Evolutionary conservation across 2,329 filamentous ascomycete species (phyloP).

Genomic region (Capronia coronata): DNA sequence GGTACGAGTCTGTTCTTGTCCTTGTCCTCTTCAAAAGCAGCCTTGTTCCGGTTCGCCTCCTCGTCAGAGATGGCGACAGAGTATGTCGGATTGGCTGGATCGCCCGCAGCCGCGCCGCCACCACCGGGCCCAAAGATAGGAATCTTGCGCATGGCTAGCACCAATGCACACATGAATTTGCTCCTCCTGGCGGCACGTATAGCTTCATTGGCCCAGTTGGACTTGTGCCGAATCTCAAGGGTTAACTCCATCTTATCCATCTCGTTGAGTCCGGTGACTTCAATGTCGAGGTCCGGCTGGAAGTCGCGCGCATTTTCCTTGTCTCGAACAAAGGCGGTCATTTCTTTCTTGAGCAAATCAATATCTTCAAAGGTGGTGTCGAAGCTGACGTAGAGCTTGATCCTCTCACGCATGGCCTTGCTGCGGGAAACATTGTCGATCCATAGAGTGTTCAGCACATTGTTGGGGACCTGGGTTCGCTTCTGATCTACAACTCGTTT

Average conservation of each 20-base stretch:
- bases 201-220: conserved; percentile 81
- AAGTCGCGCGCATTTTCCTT: conserved; percentile 89
- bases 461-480: conserved; percentile 78
- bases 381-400: conserved; percentile 74
- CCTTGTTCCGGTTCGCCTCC: conserved; percentile 58
- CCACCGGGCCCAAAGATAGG: conserved; percentile 79
- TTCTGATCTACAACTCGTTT: conserved; percentile 76
- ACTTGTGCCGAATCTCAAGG: conserved; percentile 84
- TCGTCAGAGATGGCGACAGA: conserved; percentile 67
- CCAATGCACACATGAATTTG: conserved; percentile 94
- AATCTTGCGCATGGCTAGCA: conserved; percentile 75
- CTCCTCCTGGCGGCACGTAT: conserved; percentile 74
- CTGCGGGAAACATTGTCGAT: conserved; percentile 90
- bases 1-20: conserved; percentile 63
- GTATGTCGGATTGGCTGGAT: conserved; percentile 67
- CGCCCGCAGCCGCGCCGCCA: conserved; percentile 56
- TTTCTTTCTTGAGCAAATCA: conserved; percentile 73
- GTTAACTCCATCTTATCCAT: conserved; percentile 82
- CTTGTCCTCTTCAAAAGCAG: conserved; percentile 53
- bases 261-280: conserved; percentile 70
- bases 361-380: conserved; percentile 87
- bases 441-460: conserved; percentile 84
- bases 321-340: conserved; percentile 74
- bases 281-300: conserved; percentile 72
- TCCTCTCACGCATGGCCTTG: conserved; percentile 81